Conservation (phyloP, 495 filamentous ascomycete species). For the Penicillium odoratum region DNA sequence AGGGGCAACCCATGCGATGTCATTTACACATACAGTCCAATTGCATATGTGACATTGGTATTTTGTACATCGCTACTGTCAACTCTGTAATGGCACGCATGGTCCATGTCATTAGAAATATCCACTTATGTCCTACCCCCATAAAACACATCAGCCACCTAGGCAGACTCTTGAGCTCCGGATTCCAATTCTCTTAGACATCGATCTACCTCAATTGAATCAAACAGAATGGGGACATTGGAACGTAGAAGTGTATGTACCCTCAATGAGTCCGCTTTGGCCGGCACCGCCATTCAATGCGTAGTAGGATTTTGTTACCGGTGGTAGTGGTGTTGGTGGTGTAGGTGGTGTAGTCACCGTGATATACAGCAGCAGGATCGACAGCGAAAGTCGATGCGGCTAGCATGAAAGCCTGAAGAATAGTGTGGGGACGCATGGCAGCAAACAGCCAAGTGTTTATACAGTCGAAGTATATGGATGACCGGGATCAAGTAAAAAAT, state of each 20-base stretch:
- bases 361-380: no score
- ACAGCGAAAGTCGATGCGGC: no score
- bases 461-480: no score
- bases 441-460: no score
- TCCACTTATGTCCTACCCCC: background rate
- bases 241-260: background rate
- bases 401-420: no score
- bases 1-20: background rate
- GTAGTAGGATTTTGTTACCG: background rate
- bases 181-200: background rate
- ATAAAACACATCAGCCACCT: background rate
- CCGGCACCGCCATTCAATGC: constrained; percentile 45
- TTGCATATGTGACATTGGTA: background rate
- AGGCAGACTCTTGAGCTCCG: background rate
- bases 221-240: no score
- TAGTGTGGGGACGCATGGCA: no score
- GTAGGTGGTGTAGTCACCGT: no score
- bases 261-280: constrained; percentile 36
- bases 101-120: background rate
- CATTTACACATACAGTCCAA: background rate
- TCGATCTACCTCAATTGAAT: no score
- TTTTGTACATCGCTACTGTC: background rate
- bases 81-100: background rate
- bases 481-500: no score
- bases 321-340: no score